Conservation (phyloP, 495 filamentous ascomycete genomes). For the Daldinia loculata region DNA sequence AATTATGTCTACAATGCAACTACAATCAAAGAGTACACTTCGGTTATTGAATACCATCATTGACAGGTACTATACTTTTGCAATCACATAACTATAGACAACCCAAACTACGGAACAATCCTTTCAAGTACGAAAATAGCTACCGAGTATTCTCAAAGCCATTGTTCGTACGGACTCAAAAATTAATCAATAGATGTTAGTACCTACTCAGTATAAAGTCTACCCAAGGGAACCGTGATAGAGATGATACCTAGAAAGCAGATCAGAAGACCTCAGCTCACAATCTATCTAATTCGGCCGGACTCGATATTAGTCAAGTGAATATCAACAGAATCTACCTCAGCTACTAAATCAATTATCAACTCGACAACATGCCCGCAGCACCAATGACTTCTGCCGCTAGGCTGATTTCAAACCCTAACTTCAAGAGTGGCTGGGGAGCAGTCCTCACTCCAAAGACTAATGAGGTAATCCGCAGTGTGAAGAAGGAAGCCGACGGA, state of each 20-base stretch:
- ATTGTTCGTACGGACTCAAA: background rate
- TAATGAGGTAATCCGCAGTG: slow-evolving; percentile 11
- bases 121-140: background rate
- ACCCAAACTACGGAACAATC: background rate
- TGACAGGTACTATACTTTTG: background rate
- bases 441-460: slow-evolving; percentile 14
- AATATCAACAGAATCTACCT: background rate
- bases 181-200: background rate
- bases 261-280: background rate
- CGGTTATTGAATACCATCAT: background rate
- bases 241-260: background rate
- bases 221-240: background rate
- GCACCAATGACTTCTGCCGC: slow-evolving; percentile 29
- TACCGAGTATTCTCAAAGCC: background rate
- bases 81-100: background rate
- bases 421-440: slow-evolving; percentile 41
- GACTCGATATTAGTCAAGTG: slow-evolving; percentile 3
- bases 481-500: slow-evolving; percentile 21
- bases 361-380: slow-evolving; percentile 23
- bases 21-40: background rate
- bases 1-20: background rate
- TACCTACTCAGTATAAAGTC: background rate
- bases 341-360: background rate
- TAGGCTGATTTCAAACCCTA: slow-evolving; percentile 28
- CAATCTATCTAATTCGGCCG: background rate